Evolutionary conservation across 352 stramenopile species (phyloP).

Genomic region (Globisporangium apiculatum): DNA sequence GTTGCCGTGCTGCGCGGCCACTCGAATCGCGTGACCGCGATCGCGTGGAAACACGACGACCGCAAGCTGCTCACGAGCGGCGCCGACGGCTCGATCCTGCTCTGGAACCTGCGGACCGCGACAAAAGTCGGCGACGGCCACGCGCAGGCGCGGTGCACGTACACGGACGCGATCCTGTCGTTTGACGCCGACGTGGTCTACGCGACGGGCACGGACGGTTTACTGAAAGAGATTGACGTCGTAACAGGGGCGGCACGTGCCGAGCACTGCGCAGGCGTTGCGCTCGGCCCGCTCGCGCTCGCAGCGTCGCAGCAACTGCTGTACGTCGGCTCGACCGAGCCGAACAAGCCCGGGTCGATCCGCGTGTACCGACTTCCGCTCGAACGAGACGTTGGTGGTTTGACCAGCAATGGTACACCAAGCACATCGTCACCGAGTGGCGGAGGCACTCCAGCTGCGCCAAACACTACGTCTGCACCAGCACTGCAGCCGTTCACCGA

Average conservation of each 20-base stretch:
- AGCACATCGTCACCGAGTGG: slow-evolving; percentile 8
- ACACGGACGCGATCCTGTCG: slow-evolving; percentile 53
- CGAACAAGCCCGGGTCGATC: slow-evolving; percentile 53
- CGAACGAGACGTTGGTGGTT: slow-evolving; percentile 35
- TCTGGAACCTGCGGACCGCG: slow-evolving; percentile 71
- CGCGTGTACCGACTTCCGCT: slow-evolving; percentile 68
- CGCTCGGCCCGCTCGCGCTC: slow-evolving; percentile 76
- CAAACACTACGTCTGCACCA: slow-evolving; percentile 2
- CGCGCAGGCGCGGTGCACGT: slow-evolving; percentile 68
- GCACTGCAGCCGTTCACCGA: slow-evolving; percentile 35
- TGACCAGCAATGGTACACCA: neutral
- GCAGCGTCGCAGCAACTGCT: slow-evolving; percentile 85
- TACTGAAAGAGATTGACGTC: slow-evolving; percentile 87
- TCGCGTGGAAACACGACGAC: slow-evolving; percentile 76
- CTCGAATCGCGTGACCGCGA: slow-evolving; percentile 75
- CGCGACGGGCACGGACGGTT: slow-evolving; percentile 85
- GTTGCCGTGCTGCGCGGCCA: slow-evolving; percentile 66
- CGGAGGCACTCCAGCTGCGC: slow-evolving; percentile 13
- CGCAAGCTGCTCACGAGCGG: slow-evolving; percentile 69
- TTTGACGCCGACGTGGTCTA: slow-evolving; percentile 74
- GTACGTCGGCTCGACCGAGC: slow-evolving; percentile 83
- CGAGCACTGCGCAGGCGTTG: slow-evolving; percentile 49
- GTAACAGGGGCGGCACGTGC: slow-evolving; percentile 42
- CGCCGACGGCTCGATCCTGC: slow-evolving; percentile 64
- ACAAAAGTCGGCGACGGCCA: slow-evolving; percentile 76